Evolutionary conservation across 208 protist species (phyloP), one percentile per base, ranked within the genome.

Genomic region (Trypanosoma caninum): DNA sequence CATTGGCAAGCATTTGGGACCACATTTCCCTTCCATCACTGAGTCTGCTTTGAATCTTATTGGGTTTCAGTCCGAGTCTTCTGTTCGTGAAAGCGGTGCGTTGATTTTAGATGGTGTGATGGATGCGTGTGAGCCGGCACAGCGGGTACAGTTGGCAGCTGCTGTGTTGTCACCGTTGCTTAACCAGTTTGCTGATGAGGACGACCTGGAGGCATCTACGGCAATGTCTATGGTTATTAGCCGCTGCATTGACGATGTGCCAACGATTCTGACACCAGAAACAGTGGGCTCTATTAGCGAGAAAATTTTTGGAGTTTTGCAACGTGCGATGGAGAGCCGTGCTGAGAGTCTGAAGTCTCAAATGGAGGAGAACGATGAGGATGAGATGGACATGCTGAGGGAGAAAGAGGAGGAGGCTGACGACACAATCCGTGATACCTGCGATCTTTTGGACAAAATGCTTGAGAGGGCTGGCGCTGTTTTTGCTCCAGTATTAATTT

Each of bases 371-470:
- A 67, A 89, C 50, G 89, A 95, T 44, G 89, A 95, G 65, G 89
- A 95, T 51, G 86, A 91, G 64, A 57, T 93, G 23, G 89, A 95
- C 60, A 58, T 48, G 48, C 75, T 95, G 11, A 68, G 87, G 44
- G 69, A 73, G 35, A 76, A 85, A 68, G 74, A 88, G 44, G 89
- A 91, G 48, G 78, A 91, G 71, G 44, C 83, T 31, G 70, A 93
- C 52, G n/a, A 42, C 10, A 76, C 69, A 62, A 87, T 95, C 38
- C 53, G 66, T 13, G 76, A 82, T 18, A 69, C 76, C 0, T 76
- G 68, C 37, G 80, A 88, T 38, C 57, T 91, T 23, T 57, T 93
- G 45, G 86, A 82, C 38, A 82, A 82, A 2, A 72, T 95, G 53
- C 73, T 95, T 25, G 48, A 75, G 51, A 57, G 76, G 44, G 71